Percentiles rank a stretch among this genome's conserved stretches.
These are phyloP conservation scores for Gastroboletus turbinatus DNA, from an alignment of 1,284 basidiomycete species.

Conservation along the genomic window DNA sequence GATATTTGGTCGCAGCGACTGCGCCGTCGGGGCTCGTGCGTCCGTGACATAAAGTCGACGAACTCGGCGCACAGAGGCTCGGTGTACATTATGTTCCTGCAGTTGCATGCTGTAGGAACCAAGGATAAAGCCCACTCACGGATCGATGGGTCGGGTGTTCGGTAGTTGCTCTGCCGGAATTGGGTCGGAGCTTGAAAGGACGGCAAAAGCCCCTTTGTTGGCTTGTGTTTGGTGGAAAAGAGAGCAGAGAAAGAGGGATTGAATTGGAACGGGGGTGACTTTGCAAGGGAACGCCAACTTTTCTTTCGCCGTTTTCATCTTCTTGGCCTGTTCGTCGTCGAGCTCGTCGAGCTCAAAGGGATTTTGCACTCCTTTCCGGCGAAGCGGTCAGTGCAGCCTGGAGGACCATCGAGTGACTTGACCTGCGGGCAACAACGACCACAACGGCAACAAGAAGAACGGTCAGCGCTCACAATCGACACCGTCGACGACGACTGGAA, in stretches of 20 bases:
- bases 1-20: too few relatives aligned
- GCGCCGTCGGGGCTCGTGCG: too few relatives aligned
- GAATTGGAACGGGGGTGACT: constrained; percentile 15
- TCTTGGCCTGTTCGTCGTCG: constrained; percentile 18
- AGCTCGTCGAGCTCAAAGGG: constrained; percentile 15
- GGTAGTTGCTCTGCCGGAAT: constrained; percentile 1
- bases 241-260: constrained; percentile 14
- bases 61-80: too few relatives aligned
- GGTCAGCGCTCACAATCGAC: constrained; percentile 16
- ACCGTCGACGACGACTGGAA: constrained; percentile 9
- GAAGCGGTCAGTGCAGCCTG: constrained; percentile 7
- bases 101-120: too few relatives aligned
- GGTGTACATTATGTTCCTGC: too few relatives aligned
- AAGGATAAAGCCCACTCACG: too few relatives aligned
- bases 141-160: too few relatives aligned
- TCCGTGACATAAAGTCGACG: too few relatives aligned
- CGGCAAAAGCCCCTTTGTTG: constrained; percentile 30
- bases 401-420: constrained; percentile 5
- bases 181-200: constrained; percentile 26
- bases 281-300: constrained; percentile 26
- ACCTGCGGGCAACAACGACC: neutral
- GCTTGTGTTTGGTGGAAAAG: constrained; percentile 24
- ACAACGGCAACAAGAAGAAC: constrained; percentile 22
- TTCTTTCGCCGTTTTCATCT: constrained; percentile 12
- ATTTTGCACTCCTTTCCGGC: neutral